Percentiles rank a stretch among this genome's conserved stretches.
Evolutionary conservation across 805 yeast genomes (phyloP).

Genomic region (Candida silvatica): DNA sequence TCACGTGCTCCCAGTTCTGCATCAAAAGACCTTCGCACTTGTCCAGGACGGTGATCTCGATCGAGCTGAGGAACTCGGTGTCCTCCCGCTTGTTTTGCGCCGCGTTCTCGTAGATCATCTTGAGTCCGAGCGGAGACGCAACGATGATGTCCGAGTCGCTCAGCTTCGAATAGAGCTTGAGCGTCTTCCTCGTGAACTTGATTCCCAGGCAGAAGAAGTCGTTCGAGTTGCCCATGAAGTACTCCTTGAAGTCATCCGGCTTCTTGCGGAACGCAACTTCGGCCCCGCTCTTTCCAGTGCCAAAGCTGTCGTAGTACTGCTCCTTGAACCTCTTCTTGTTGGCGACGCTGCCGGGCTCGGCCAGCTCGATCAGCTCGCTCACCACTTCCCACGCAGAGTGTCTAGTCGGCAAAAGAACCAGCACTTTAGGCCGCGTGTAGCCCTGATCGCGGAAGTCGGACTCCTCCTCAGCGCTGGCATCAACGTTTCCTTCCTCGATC

Average conservation of each 20-base stretch:
- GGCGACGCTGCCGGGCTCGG: conserved; percentile 71
- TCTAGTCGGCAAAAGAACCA: conserved; percentile 79
- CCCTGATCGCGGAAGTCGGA: conserved; percentile 87
- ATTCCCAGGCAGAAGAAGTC: conserved; percentile 90
- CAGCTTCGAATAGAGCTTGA: conserved; percentile 78
- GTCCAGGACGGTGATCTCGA: conserved; percentile 74
- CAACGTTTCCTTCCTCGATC: conserved; percentile 26
- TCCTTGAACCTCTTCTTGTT: conserved; percentile 65
- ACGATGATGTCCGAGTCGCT: conserved; percentile 78
- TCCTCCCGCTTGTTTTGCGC: conserved; percentile 26
- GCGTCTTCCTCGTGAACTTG: conserved; percentile 80
- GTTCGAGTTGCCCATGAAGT: conserved; percentile 82
- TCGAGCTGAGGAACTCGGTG: conserved; percentile 78
- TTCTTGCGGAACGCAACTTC: conserved; percentile 32
- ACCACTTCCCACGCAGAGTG: conserved; percentile 67
- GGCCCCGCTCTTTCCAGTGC: conserved; percentile 18
- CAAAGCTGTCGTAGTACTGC: conserved; percentile 51
- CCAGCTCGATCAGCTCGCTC: conserved; percentile 46
- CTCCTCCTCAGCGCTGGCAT: conserved; percentile 25
- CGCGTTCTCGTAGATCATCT: conserved; percentile 57
- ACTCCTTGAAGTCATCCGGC: conserved; percentile 74
- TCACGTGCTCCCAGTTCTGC: conserved; percentile 90
- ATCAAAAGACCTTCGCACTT: conserved; percentile 78
- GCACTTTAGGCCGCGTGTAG: conserved; percentile 84
- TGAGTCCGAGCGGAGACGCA: conserved; percentile 88